A percentile compares a stretch with the other conserved stretches of the same genome.
Conservation (phyloP, 805 yeast species). For the Wickerhamiella nectarea region DNA sequence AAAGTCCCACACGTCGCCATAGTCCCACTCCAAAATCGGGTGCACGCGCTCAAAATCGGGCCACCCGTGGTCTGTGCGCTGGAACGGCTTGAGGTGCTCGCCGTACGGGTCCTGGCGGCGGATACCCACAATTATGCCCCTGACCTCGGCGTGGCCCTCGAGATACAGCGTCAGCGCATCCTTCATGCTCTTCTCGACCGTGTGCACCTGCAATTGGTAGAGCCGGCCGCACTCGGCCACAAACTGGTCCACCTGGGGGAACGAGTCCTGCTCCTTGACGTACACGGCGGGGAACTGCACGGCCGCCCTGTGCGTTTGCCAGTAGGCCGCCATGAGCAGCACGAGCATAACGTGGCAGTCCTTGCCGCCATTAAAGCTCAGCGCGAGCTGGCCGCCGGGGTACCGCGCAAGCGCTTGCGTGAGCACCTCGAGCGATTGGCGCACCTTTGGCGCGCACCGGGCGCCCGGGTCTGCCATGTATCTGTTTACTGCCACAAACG, state of each 20-base stretch:
- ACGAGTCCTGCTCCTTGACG: conserved; percentile 61
- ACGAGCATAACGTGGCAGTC: conserved; percentile 86
- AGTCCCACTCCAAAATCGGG: conserved; percentile 82
- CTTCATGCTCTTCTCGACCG: conserved; percentile 36
- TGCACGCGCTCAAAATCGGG: conserved; percentile 74
- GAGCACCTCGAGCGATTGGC: conserved; percentile 19
- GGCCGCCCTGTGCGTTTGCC: conserved; percentile 1
- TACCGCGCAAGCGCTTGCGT: conserved; percentile 20
- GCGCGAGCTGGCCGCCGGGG: conserved; percentile 31
- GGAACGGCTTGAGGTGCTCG: conserved; percentile 40
- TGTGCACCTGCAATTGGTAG: conserved; percentile 41
- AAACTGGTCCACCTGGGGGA: conserved; percentile 55
- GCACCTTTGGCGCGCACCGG: conserved; percentile 14
- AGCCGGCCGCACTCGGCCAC: conserved; percentile 38
- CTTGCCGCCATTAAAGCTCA: conserved; percentile 92
- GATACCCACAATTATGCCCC: conserved; percentile 76
- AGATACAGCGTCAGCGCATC: conserved; percentile 59
- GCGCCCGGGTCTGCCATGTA: neutral
- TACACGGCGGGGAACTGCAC: conserved; percentile 39
- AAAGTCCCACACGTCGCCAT: conserved; percentile 71
- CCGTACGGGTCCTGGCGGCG: conserved; percentile 84
- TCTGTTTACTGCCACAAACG: neutral
- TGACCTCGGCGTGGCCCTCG: conserved; percentile 36
- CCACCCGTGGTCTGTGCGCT: conserved; percentile 81
- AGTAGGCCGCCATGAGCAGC: conserved; percentile 44